Percentiles rank a stretch among this genome's conserved stretches.
These are phyloP conservation scores for Globisporangium middletonii DNA, from an alignment of 352 stramenopile species.

Conservation along the genomic window DNA sequence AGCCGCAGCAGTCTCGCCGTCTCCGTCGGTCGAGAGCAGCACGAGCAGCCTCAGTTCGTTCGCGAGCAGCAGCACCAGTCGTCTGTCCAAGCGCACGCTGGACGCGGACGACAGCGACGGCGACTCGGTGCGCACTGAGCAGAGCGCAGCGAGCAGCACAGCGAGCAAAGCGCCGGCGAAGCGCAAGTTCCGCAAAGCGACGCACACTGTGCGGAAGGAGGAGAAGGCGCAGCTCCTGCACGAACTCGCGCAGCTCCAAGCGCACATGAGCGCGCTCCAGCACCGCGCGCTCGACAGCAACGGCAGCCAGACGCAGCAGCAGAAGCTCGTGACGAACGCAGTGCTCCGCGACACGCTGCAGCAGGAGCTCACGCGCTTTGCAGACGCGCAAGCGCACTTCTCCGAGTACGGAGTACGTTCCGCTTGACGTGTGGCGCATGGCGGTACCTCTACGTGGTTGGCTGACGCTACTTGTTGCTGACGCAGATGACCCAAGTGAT, in stretches of 20 bases:
- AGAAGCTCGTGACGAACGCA: slow-evolving; percentile 11
- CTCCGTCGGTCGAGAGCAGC: slow-evolving; percentile 2
- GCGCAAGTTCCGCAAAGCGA: slow-evolving; percentile 14
- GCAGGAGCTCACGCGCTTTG: slow-evolving; percentile 21
- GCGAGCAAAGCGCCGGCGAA: slow-evolving; percentile 3
- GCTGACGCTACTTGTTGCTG: too few relatives aligned
- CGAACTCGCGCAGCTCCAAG: slow-evolving; percentile 26
- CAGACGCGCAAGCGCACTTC: slow-evolving; percentile 22
- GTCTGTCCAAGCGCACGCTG: neutral
- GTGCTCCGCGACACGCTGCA: slow-evolving; percentile 22
- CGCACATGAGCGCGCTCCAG: slow-evolving; percentile 30
- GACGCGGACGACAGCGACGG: slow-evolving; percentile 3
- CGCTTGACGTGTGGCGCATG: neutral
- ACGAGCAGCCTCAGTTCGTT: slow-evolving; percentile 1
- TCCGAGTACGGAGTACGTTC: slow-evolving; percentile 18
- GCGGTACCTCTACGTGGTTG: too few relatives aligned
- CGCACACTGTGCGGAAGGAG: slow-evolving; percentile 22
- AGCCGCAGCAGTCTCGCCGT: neutral
- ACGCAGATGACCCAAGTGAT: slow-evolving; percentile 13
- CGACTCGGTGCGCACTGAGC: slow-evolving; percentile 4
- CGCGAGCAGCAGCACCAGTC: slow-evolving; percentile 1
- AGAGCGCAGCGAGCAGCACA: neutral
- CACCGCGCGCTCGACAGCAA: slow-evolving; percentile 13
- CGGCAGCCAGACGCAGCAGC: slow-evolving; percentile 4
- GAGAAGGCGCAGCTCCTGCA: slow-evolving; percentile 25